phyloP scores from a whole-genome alignment of 495 filamentous ascomycete species.

The Podospora anserina region DNA sequence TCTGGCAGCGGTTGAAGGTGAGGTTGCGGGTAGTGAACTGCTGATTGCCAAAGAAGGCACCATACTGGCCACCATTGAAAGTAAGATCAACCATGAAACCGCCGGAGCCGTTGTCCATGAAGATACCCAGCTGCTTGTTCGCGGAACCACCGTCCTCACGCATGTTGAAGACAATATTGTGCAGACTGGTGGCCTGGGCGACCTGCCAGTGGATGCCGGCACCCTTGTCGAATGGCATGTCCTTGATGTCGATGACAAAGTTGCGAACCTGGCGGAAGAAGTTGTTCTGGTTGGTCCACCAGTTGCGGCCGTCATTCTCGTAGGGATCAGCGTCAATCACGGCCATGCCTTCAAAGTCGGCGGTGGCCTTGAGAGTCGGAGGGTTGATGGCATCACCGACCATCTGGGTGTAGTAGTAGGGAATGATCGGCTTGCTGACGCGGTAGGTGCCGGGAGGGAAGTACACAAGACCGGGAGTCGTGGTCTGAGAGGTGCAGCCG shows the following conservation, averaged over 20 bases:
- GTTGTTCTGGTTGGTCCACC: slow-evolving; percentile 94
- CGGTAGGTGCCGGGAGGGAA: slow-evolving; percentile 78
- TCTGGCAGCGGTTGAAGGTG: slow-evolving; percentile 84
- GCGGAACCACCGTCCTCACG: slow-evolving; percentile 60
- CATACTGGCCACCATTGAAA: slow-evolving; percentile 83
- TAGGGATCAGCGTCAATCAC: slow-evolving; percentile 92
- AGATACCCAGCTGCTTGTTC: slow-evolving; percentile 84
- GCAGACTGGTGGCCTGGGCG: slow-evolving; percentile 85
- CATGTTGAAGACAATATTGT: slow-evolving; percentile 92
- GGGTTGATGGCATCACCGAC: slow-evolving; percentile 66
- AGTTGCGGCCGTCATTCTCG: slow-evolving; percentile 51
- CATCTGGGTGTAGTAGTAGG: slow-evolving; percentile 79
- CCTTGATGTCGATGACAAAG: slow-evolving; percentile 82
- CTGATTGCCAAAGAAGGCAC: slow-evolving; percentile 87
- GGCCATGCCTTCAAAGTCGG: slow-evolving; percentile 76
- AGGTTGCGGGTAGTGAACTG: slow-evolving; percentile 93
- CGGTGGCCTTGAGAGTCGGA: slow-evolving; percentile 73
- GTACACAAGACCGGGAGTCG: slow-evolving; percentile 70
- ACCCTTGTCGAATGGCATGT: slow-evolving; percentile 59
- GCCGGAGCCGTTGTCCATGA: slow-evolving; percentile 94
- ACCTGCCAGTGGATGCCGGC: slow-evolving; percentile 98
- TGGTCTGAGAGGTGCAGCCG: slow-evolving; percentile 79
- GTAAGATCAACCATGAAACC: slow-evolving; percentile 84
- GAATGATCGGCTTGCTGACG: slow-evolving; percentile 63
- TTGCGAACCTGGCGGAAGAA: slow-evolving; percentile 97